A percentile compares a stretch with the other conserved stretches of the same genome.
These are phyloP conservation scores for Chlorella sp. DNA, from an alignment of 139 green algal genomes.

Conservation along the genomic window DNA sequence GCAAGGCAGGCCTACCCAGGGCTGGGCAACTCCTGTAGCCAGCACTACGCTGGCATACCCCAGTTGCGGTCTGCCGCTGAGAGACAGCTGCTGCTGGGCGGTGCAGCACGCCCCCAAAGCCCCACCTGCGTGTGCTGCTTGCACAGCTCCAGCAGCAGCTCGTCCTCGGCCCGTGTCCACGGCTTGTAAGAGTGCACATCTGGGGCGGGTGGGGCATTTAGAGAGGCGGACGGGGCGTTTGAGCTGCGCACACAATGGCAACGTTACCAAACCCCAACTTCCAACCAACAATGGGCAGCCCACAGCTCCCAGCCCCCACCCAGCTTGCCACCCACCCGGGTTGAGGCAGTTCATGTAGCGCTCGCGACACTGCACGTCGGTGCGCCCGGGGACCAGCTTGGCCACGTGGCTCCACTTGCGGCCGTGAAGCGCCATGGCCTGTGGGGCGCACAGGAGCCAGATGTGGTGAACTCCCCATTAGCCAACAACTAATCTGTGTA, in stretches of 20 bases:
- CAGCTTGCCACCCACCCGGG: slow-evolving; percentile 23
- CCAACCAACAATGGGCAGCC: not conserved
- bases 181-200: slow-evolving; percentile 1
- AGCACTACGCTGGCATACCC: no score
- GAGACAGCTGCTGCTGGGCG: no score
- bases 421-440: slow-evolving; percentile 39
- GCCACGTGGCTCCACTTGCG: slow-evolving; percentile 46
- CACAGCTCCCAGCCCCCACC: not conserved
- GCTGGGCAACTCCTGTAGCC: no score
- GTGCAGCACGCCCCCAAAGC: no score
- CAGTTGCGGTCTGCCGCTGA: no score
- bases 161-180: slow-evolving; percentile 3
- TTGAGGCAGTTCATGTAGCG: slow-evolving; percentile 46
- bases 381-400: slow-evolving; percentile 41
- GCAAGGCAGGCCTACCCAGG: not conserved
- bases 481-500: not conserved
- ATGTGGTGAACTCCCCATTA: not conserved
- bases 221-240: not conserved
- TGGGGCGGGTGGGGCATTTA: not conserved
- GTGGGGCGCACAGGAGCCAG: not conserved
- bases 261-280: no score
- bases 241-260: no score
- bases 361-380: slow-evolving; percentile 37
- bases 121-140: slow-evolving; percentile 12
- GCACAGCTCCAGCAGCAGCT: not conserved